Conservation (phyloP, 2,329 filamentous ascomycete genomes). For the Chrysoporthe puriensis region DNA sequence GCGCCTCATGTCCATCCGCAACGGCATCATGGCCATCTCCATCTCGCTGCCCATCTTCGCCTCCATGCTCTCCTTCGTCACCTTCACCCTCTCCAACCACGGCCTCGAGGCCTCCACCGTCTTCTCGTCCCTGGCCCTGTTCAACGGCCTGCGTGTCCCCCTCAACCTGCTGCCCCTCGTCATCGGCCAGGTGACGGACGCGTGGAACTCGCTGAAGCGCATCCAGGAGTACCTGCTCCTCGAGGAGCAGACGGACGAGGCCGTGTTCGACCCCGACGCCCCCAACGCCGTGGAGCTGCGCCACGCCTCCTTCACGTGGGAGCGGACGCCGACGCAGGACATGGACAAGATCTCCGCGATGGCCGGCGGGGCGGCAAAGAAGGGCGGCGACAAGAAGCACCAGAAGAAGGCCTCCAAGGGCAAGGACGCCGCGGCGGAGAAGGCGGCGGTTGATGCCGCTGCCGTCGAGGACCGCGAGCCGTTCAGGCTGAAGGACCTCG, state of each 20-base stretch:
- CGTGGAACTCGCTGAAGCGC: slow-evolving; percentile 79
- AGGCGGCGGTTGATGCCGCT: slow-evolving; percentile 47
- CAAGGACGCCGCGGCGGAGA: slow-evolving; percentile 32
- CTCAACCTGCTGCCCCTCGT: slow-evolving; percentile 88
- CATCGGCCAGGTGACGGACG: slow-evolving; percentile 87
- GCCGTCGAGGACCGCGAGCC: slow-evolving; percentile 58
- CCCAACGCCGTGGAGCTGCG: slow-evolving; percentile 73
- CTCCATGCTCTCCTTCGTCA: slow-evolving; percentile 94
- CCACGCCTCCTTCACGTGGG: slow-evolving; percentile 85
- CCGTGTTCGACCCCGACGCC: slow-evolving; percentile 56
- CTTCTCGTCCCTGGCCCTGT: slow-evolving; percentile 91
- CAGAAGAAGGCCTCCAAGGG: slow-evolving; percentile 43
- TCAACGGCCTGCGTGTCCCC: slow-evolving; percentile 88
- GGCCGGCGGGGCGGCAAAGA: slow-evolving; percentile 45
- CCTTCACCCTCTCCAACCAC: slow-evolving; percentile 70
- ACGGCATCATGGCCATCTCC: slow-evolving; percentile 81
- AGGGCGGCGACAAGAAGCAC: slow-evolving; percentile 48
- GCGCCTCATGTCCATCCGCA: slow-evolving; percentile 78
- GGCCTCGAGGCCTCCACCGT: slow-evolving; percentile 73
- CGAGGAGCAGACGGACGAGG: slow-evolving; percentile 80
- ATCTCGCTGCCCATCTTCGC: slow-evolving; percentile 91
- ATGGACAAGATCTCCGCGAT: slow-evolving; percentile 48
- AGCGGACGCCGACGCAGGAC: slow-evolving; percentile 64
- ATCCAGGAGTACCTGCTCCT: slow-evolving; percentile 87
- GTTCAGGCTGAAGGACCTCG: slow-evolving; percentile 72